Evolutionary conservation across 108 stramenopile genomes (phyloP), one percentile per base, ranked within the genome.

Genomic region (Nitzschia sp.): DNA sequence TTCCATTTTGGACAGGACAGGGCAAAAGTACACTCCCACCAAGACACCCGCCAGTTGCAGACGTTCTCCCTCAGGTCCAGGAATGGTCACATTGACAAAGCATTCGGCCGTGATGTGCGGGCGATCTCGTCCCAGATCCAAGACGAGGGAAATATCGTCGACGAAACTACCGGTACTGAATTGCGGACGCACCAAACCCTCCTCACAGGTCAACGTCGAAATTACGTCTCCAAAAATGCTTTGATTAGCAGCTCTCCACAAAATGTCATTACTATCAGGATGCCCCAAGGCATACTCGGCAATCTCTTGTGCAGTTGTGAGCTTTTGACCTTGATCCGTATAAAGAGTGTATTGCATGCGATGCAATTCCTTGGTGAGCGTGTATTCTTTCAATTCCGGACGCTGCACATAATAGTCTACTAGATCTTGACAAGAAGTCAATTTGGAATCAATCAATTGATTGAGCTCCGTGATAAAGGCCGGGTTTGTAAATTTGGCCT

Each of bases 151-250:
- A 42, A 38, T 32, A 62, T 75, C 80, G 76, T 76, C 70, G 63
- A 64, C 64, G 63, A 67, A 74, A 33, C 81, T 47, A 71, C 78
- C 48, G 45, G 79, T 72, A 58, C 76, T 19, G 62, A 71, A 65
- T 69, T 79, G 70, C 54, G 81, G 69, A 72, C 83, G 46, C 21
- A 72, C 59, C 19, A 78, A 34, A 26, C 21, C 46, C 4, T 54
- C 49, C 3, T 54, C 42, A 24, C 77, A 67, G 0, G 86, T 87
- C 25, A 87, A 59, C 33, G 82, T 71, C 4, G 80, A 51, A 17
- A 91, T 48, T 15, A 86, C 69, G 72, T 91, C 90, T n/a, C 86
- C 87, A 54, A 91, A 69, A 38, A 91, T 74, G 26, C 83, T 84
- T 60, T 91, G 90, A 73, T 91, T 91, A 38, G 87, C 78, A 21